Base-by-base conservation (phyloP, 192 early-diverging fungal genomes). In the Helicostylum pulchrum region DNA sequence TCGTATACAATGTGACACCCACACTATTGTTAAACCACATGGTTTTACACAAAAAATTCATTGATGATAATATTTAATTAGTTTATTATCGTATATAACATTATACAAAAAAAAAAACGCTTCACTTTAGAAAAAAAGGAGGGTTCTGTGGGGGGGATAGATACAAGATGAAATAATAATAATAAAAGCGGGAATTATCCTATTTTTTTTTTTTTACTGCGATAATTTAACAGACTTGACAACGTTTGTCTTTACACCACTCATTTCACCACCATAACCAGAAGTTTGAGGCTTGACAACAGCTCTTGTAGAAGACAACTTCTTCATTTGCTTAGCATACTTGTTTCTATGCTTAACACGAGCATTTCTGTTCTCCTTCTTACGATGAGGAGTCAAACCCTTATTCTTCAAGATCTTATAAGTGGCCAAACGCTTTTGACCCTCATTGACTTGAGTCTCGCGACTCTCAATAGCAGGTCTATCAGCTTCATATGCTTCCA, bases 351-450 rank as follows among this genome's bases (percentile, higher is more conserved):
- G 86, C 83, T 95, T 95, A 71, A 99, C 94, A 74, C 97, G 88
- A 56, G 94, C 86, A 77, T 99, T 99, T 73, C 94, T 88, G 69
- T 92, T 80, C 50, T 93, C 91, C 86, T 96, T 95, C 73, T 87
- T 89, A 61, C 97, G 91, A 55, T 85, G 83, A 36, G 94, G 95
- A 31, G 90, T 92, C 53, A 99, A 83, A 60, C 97, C 97, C 81
- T 93, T 91, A 83, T 99, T 99, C 76, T 93, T 89, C 68, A 96
- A 83, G 67, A 99, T 99, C 62, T 91, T 84, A 77, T 88, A 94
- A 60, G 85, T 89, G 32, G 92, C 88, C 21, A 77, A 71, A 36
- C 97, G 91, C 77, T 96, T 96, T 39, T 76, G 62, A 30, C 81
- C 85, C 30, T 69, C 76, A 2, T 64, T 52, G 14, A 64, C 66